phyloP scores from a whole-genome alignment of 345 rosid genomes.

The Populus ilicifolia region DNA sequence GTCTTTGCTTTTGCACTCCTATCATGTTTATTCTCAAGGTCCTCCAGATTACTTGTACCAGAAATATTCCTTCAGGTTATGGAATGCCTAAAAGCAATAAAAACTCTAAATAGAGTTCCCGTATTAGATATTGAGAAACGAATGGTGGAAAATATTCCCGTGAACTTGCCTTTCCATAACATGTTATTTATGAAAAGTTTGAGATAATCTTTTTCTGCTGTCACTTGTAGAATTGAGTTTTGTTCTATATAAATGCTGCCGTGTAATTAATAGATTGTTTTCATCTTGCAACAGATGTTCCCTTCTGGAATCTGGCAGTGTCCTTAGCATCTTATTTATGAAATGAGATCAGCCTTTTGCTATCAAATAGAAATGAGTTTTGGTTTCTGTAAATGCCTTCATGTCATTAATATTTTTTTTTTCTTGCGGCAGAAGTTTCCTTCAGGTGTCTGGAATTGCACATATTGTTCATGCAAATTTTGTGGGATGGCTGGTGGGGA shows the following conservation, averaged over 20 bases:
- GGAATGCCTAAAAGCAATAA: neutral
- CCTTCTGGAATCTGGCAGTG: constrained; percentile 86
- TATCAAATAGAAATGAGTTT: neutral
- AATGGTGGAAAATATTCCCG: neutral
- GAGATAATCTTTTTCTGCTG: neutral
- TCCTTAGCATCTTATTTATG: neutral
- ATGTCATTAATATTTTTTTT: constrained; percentile 8
- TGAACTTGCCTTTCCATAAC: neutral
- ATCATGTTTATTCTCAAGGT: neutral
- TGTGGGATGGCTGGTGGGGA: constrained; percentile 51
- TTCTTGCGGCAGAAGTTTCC: constrained; percentile 63
- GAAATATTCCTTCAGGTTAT: neutral
- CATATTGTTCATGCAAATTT: constrained; percentile 81
- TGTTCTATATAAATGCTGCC: neutral
- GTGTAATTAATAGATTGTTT: constrained; percentile 8
- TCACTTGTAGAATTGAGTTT: neutral
- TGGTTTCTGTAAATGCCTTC: neutral
- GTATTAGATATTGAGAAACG: neutral
- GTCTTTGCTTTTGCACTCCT: constrained; percentile 13
- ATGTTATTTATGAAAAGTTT: neutral
- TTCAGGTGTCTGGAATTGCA: constrained; percentile 83
- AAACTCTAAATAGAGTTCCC: neutral
- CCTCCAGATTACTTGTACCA: neutral
- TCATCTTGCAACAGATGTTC: constrained; percentile 48
- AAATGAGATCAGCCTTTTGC: neutral